These are phyloP conservation scores for Candida germanica DNA, from an alignment of 805 yeast genomes.

Conservation along the genomic window DNA sequence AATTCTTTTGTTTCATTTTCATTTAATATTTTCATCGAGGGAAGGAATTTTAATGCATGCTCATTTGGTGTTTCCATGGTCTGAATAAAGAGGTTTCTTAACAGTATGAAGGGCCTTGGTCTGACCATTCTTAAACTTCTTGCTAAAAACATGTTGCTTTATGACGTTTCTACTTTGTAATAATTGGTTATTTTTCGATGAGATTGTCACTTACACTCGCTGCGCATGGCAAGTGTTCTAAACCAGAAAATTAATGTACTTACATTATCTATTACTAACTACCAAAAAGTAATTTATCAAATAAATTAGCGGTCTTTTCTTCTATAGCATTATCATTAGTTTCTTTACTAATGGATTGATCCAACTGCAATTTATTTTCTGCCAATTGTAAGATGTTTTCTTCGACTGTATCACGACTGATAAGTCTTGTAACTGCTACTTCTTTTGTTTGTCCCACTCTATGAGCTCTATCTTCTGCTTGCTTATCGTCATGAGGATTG, in stretches of 20 bases:
- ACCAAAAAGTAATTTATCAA: constrained; percentile 45
- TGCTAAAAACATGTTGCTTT: constrained; percentile 3
- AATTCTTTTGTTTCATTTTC: constrained; percentile 71
- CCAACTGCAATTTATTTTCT: constrained; percentile 85
- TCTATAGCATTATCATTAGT: constrained; percentile 45
- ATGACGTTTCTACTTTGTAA: background rate
- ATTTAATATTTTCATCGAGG: constrained; percentile 63
- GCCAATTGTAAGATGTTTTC: constrained; percentile 86
- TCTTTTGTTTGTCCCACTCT: constrained; percentile 91
- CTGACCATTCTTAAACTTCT: background rate
- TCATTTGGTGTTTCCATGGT: constrained; percentile 86
- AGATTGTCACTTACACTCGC: too few species aligned
- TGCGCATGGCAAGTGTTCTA: background rate
- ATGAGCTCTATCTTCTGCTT: constrained; percentile 98
- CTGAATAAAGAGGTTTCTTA: constrained; percentile 55
- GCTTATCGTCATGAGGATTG: constrained; percentile 97
- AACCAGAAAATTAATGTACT: background rate
- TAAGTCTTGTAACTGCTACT: constrained; percentile 74
- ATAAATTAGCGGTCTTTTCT: constrained; percentile 49
- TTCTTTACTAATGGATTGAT: constrained; percentile 49
- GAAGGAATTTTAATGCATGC: constrained; percentile 79
- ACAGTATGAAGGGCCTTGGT: background rate
- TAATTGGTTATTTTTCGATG: constrained; percentile 1
- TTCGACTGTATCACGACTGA: constrained; percentile 75
- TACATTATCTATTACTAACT: too few species aligned